Evolutionary conservation across 495 filamentous ascomycete genomes (phyloP).

Genomic region (Daldinia grandis): DNA sequence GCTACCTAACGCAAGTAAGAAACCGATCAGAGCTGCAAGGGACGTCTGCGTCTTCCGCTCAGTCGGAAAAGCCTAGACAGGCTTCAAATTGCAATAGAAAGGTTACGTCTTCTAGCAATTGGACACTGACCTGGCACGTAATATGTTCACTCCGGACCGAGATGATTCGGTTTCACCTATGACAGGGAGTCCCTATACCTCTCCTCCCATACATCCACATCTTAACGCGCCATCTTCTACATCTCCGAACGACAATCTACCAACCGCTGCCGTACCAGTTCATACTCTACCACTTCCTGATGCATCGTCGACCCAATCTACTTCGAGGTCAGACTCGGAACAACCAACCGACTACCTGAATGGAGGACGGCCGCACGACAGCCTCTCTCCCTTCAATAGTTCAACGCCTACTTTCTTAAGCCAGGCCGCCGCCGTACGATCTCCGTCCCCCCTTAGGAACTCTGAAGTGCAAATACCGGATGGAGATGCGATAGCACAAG

Average conservation of each 20-base stretch:
- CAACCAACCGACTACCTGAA: conserved; percentile 57
- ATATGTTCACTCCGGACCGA: conserved; percentile 43
- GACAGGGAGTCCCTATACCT: conserved; percentile 37
- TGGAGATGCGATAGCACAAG: conserved; percentile 28
- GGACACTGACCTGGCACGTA: conserved; percentile 8
- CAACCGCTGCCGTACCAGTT: conserved; percentile 1
- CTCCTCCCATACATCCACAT: conserved; percentile 23
- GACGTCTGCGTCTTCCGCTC: conserved; percentile 19
- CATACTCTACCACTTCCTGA: conserved; percentile 27
- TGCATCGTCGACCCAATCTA: conserved; percentile 25
- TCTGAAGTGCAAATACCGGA: conserved; percentile 10
- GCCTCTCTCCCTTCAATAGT: conserved; percentile 35
- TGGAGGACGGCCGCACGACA: conserved; percentile 50
- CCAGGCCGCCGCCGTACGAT: conserved; percentile 27
- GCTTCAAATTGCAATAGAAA: conserved; percentile 16
- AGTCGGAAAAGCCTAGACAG: conserved; percentile 6
- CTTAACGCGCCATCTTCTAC: conserved; percentile 25
- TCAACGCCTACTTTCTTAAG: conserved; percentile 13
- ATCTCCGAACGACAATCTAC: conserved; percentile 6
- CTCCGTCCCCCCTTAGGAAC: conserved; percentile 31
- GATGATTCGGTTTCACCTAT: conserved; percentile 47
- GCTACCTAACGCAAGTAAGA: conserved; percentile 10
- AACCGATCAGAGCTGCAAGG: conserved; percentile 13
- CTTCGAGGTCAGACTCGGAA: conserved; percentile 30
- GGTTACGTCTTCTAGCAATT: conserved; percentile 6